phyloP scores from a whole-genome alignment of 148 eudicot genomes.

The Oxyria digyna region DNA sequence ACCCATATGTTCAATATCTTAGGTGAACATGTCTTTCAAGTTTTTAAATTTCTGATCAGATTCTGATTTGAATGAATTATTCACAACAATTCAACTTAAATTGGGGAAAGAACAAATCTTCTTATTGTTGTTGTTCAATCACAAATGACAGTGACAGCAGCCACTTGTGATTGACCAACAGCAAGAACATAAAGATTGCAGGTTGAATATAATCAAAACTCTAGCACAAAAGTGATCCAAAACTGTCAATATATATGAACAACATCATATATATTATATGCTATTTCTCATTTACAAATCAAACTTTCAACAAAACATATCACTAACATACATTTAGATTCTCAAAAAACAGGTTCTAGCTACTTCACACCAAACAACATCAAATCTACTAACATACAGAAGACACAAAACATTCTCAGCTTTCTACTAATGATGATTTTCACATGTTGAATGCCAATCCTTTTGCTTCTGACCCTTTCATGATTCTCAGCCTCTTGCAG shows the following conservation, averaged over 20 bases:
- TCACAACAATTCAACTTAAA: too few relatives aligned
- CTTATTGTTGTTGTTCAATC: too few relatives aligned
- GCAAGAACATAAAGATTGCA: too few relatives aligned
- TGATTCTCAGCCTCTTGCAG: slow-evolving; percentile 16
- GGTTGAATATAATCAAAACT: background rate
- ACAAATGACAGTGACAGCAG: too few relatives aligned
- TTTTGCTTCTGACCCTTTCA: slow-evolving; percentile 15
- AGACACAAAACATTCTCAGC: background rate
- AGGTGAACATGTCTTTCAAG: background rate
- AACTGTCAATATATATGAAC: slow-evolving; percentile 1
- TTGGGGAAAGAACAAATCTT: background rate
- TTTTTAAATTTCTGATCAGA: too few relatives aligned
- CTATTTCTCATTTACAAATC: slow-evolving; percentile 6
- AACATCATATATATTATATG: slow-evolving; percentile 6
- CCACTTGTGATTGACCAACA: background rate
- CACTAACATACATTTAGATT: background rate
- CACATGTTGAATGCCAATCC: slow-evolving; percentile 10
- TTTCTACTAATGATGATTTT: background rate
- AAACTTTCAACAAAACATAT: background rate
- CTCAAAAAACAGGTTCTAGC: background rate
- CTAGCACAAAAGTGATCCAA: background rate
- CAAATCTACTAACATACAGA: background rate
- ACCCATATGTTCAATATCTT: background rate
- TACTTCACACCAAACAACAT: background rate
- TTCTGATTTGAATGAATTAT: too few relatives aligned